These are phyloP conservation scores for Arthrocladium fulminans DNA, from an alignment of 2,329 filamentous ascomycete genomes.

Conservation along the genomic window DNA sequence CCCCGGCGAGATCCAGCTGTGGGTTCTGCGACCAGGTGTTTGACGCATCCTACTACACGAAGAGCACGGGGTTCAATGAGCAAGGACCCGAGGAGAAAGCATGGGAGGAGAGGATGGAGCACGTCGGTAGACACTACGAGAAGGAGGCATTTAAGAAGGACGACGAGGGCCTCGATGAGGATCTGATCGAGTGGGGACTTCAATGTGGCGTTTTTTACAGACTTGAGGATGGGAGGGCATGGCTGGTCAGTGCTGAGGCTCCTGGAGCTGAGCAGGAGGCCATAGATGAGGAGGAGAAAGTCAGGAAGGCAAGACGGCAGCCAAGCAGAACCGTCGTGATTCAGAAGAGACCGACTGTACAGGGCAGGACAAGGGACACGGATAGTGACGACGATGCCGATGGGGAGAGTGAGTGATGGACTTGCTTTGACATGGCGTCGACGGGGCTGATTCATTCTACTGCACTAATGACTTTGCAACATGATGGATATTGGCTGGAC, in stretches of 20 bases:
- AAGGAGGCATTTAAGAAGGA: slow-evolving; percentile 34
- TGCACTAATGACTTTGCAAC: too few relatives aligned
- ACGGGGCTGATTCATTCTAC: too few relatives aligned
- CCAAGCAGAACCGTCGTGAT: slow-evolving; percentile 1
- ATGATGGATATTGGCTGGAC: too few relatives aligned
- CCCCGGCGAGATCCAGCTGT: slow-evolving; percentile 55
- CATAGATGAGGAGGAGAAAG: not conserved
- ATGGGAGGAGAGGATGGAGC: slow-evolving; percentile 82
- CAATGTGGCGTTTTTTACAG: slow-evolving; percentile 23
- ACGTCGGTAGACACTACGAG: slow-evolving; percentile 74
- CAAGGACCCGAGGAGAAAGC: slow-evolving; percentile 37
- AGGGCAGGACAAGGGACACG: too few relatives aligned
- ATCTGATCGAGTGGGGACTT: slow-evolving; percentile 33
- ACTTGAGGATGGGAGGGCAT: slow-evolving; percentile 11
- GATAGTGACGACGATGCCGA: slow-evolving; percentile 5
- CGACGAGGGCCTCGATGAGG: slow-evolving; percentile 33
- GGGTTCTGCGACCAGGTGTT: slow-evolving; percentile 43
- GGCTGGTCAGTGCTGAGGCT: slow-evolving; percentile 14
- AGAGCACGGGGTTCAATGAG: slow-evolving; percentile 43
- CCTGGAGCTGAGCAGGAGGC: not conserved
- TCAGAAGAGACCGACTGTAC: too few relatives aligned
- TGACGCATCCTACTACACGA: slow-evolving; percentile 26
- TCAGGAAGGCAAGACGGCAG: not conserved
- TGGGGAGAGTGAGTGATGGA: slow-evolving; percentile 2
- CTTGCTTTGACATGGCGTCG: not conserved